Evolutionary conservation across 306 rosid genomes (phyloP), one percentile per base, ranked within the genome.

Genomic region (Pterocarpus macrocarpus): DNA sequence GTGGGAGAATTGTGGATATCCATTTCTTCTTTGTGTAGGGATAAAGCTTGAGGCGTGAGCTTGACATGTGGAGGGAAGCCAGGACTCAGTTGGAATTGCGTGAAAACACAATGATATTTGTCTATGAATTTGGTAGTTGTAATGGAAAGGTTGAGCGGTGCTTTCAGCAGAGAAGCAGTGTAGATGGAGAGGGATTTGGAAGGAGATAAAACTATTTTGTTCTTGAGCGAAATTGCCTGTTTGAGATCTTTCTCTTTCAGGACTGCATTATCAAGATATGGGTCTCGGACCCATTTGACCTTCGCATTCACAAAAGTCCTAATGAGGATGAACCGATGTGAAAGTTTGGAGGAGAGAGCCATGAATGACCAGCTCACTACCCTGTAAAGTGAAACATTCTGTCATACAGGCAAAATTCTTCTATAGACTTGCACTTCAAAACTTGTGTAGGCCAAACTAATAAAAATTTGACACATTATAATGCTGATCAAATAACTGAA

Each of bases 251-350:
- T 92, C 86, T 90, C 97, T 88, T 90, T 88, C 57, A 87, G 84
- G 39, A 94, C 97, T 8, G 75, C 92, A 38, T 63, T 86, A 76
- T 92, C 97, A 4, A 94, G 91, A 85, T 89, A 83, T 1, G 93
- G 90, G 71, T 94, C 98, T 89, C 91, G 85, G 16, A 89, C 96
- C 96, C 96, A 94, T 82, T 94, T 92, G 62, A 92, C 90, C 82
- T 57, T 92, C n/a, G 89, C 94, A 62, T 90, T 83, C 35, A 92
- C 86, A 68, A 94, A 90, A 59, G 85, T 83, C 43, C 93, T 90
- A 41, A 76, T 34, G 65, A 78, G 77, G 80, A 50, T 81, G 56
- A 89, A 81, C 61, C 82, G 91, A 82, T 74, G 79, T 22, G 83
- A 87, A 38, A 82, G 83, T 82, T 84, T 87, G 71, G 82, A 47